Evolutionary conservation across 108 stramenopile genomes (phyloP).

Genomic region (Cyclotella sp.): DNA sequence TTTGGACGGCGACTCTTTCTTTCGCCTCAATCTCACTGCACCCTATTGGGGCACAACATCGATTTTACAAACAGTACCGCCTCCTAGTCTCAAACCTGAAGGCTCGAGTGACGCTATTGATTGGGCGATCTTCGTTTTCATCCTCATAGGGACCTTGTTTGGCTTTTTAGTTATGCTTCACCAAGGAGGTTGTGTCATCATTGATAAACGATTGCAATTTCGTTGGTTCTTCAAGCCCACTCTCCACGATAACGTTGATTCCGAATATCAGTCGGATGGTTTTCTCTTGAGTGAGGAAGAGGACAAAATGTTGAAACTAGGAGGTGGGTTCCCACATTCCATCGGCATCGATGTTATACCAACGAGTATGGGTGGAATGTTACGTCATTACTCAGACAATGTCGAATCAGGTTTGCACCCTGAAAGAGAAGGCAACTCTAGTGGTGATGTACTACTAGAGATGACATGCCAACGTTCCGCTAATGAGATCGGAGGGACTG

Average conservation of each 20-base stretch:
- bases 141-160: conserved; percentile 47
- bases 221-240: conserved; percentile 50
- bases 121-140: conserved; percentile 52
- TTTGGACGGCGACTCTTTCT: conserved; percentile 72
- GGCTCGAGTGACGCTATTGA: conserved; percentile 50
- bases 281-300: conserved; percentile 23
- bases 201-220: conserved; percentile 49
- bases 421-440: not conserved
- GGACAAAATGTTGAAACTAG: conserved; percentile 5
- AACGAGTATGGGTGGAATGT: conserved; percentile 39
- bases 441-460: conserved; percentile 7
- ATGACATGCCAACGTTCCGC: conserved; percentile 11
- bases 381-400: not conserved
- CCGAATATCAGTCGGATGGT: conserved; percentile 12
- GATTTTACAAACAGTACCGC: conserved; percentile 42
- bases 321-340: conserved; percentile 49
- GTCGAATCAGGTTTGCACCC: not conserved
- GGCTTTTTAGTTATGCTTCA: conserved; percentile 53
- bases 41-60: conserved; percentile 59
- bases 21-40: conserved; percentile 69
- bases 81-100: conserved; percentile 41
- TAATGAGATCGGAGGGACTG: not conserved
- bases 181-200: conserved; percentile 39
- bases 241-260: conserved; percentile 14
- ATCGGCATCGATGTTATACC: conserved; percentile 49